A percentile compares a stretch with the other conserved stretches of the same genome.
Evolutionary conservation across 768 basidiomycete species (phyloP).

Genomic region (Tephrocybe rancida): DNA sequence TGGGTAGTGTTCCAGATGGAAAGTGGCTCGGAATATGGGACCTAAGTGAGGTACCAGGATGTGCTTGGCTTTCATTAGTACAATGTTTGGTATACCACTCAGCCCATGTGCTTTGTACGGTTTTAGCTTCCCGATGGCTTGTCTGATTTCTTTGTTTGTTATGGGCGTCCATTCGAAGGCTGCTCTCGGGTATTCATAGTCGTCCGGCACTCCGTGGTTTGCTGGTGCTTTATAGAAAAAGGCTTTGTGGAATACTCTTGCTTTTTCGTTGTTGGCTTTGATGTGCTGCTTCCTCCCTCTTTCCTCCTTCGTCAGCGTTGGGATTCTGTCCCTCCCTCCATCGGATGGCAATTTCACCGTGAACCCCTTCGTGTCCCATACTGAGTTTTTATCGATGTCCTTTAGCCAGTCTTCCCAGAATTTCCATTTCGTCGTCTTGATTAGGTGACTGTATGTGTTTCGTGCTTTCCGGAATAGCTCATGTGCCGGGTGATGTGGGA

Average conservation of each 20-base stretch:
- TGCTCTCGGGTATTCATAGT: conserved; percentile 27
- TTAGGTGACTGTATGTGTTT: conserved; percentile 5
- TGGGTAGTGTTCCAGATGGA: conserved; percentile 27
- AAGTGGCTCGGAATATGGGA: conserved; percentile 27
- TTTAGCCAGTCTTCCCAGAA: conserved; percentile 32
- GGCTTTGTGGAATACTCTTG: conserved; percentile 12
- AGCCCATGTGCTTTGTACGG: conserved; percentile 35
- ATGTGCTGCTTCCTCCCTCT: background rate
- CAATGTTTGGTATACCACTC: conserved; percentile 28
- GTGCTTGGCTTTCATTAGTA: conserved; percentile 26
- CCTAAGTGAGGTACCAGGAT: conserved; percentile 25
- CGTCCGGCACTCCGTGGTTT: background rate
- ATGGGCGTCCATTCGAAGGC: conserved; percentile 18
- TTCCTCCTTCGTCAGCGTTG: conserved; percentile 18
- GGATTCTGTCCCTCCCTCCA: conserved; percentile 26
- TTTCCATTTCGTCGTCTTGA: conserved; percentile 20
- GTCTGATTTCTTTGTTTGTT: conserved; percentile 25
- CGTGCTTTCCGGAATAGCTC: background rate
- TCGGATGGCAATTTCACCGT: conserved; percentile 21
- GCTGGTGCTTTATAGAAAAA: conserved; percentile 30
- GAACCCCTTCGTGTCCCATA: conserved; percentile 30
- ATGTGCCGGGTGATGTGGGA: conserved; percentile 23
- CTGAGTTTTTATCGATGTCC: background rate
- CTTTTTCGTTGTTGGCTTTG: conserved; percentile 26
- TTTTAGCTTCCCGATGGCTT: conserved; percentile 25